phyloP scores from a whole-genome alignment of 495 filamentous ascomycete species.

The Penicillium longicatenatum region DNA sequence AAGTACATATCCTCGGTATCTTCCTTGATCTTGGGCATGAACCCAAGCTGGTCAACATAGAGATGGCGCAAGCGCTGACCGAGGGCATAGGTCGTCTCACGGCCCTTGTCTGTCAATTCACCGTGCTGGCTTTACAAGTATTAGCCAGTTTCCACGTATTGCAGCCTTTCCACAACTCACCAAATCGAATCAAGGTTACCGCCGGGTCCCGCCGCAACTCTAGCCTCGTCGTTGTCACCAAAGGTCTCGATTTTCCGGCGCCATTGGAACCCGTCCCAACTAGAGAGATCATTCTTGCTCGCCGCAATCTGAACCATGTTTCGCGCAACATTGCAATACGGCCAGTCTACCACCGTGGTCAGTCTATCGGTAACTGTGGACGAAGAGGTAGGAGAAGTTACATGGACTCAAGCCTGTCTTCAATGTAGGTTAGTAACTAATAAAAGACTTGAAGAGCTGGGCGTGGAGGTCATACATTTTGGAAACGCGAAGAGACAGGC shows the following conservation, averaged over 20 bases:
- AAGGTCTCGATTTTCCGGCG: conserved; percentile 79
- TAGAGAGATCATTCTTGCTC: conserved; percentile 53
- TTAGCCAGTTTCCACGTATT: conserved; percentile 13
- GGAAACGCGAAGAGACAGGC: conserved; percentile 83
- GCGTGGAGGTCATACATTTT: conserved; percentile 59
- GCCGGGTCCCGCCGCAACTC: conserved; percentile 64
- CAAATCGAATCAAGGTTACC: conserved; percentile 78
- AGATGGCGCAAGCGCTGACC: conserved; percentile 77
- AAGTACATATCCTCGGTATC: conserved; percentile 77
- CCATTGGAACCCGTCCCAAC: conserved; percentile 75
- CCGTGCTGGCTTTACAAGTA: conserved; percentile 62
- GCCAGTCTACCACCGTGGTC: conserved; percentile 64
- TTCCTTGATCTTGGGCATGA: conserved; percentile 70
- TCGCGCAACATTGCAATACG: conserved; percentile 80
- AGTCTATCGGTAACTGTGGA: conserved; percentile 16
- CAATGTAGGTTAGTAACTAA: conserved; percentile 25
- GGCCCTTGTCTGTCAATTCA: conserved; percentile 84
- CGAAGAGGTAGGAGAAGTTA: conserved; percentile 33
- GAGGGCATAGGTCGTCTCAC: conserved; percentile 79
- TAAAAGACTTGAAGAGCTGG: not conserved
- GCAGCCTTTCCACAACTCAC: conserved; percentile 29
- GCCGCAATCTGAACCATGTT: conserved; percentile 73
- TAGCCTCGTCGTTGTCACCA: conserved; percentile 67
- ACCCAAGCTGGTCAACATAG: conserved; percentile 85
- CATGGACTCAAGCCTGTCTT: conserved; percentile 75